Percentiles rank a stretch among this genome's conserved stretches.
These are phyloP conservation scores for Mycena crocata DNA, from an alignment of 768 basidiomycete species.

Conservation along the genomic window DNA sequence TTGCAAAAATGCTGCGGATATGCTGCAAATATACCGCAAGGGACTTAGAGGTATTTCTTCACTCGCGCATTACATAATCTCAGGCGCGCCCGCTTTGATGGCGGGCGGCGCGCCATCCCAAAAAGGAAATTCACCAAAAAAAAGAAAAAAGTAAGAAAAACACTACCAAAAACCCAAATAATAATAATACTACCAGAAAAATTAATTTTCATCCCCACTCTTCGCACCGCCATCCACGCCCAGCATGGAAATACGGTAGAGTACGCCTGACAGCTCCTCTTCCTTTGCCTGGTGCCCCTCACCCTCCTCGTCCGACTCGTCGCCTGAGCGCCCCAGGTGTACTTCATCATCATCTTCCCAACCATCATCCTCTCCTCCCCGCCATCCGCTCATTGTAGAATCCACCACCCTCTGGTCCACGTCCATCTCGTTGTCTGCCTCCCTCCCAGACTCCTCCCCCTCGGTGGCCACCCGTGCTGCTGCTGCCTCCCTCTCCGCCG, in stretches of 20 bases:
- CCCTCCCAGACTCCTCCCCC: background rate
- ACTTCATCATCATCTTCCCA: background rate
- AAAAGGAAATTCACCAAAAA: too few species aligned
- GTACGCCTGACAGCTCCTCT: background rate
- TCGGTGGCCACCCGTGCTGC: background rate
- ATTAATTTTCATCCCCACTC: background rate
- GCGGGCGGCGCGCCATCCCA: too few species aligned
- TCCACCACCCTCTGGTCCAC: background rate
- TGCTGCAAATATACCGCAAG: background rate
- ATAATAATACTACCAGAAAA: background rate
- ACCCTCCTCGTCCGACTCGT: background rate
- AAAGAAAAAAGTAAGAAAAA: background rate
- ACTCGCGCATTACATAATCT: too few species aligned
- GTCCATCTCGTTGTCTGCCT: background rate
- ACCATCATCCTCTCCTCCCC: too few species aligned
- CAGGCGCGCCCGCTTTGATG: too few species aligned
- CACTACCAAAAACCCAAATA: background rate
- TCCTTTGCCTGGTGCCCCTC: slow-evolving; percentile 9
- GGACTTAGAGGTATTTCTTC: too few species aligned
- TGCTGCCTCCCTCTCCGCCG: background rate
- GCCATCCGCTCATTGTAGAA: too few species aligned
- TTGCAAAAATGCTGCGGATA: too few species aligned
- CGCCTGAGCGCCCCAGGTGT: background rate
- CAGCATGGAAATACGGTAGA: slow-evolving; percentile 1
- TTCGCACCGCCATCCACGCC: background rate